Base-by-base conservation (phyloP, 1,139 yeast species). In the Nadsonia starkeyi-henricii region DNA sequence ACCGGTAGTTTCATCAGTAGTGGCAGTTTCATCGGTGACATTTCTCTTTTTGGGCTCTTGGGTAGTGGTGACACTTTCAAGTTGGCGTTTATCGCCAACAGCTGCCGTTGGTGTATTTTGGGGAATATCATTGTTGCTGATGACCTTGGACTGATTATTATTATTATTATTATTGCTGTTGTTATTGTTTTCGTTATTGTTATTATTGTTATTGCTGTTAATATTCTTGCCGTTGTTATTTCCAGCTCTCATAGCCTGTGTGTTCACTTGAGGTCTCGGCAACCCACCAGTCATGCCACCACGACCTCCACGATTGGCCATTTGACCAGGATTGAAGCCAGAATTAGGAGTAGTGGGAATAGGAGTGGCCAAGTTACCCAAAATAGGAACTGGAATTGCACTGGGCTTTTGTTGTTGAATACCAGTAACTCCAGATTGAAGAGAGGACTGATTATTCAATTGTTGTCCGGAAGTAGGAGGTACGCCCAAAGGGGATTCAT, bases 381-480 rank as follows among this genome's bases (percentile, higher is more conserved):
- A 3, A 15, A n/a, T 15, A n/a, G 39, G 39, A 33, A 33, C 39
- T 7, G 39, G 39, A n/a, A 33, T 33, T 9, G 17, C 39, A 33
- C 39, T 33, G 9, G 39, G 39, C 17, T 33, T 33, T 12, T 12
- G 15, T 15, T 13, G 17, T 4, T 8, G 15, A 21, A 48, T 20
- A 9, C 43, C 43, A 4, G 48, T 41, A 5, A 33, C 42, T 2
- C 47, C 48, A 30, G 50, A 33, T 20, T 44, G 30, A 30, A 48
- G 44, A 23, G 28, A 9, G 9, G 28, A 23, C 28, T 23, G 28
- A 9, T 9, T 23, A 23, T 23, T 23, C 9, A 9, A 23, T 23
- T 23, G 28, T 9, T 23, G 28, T 9, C 28, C 28, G 9, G 28
- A 23, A 15, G 52, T 39, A 20, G 45, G 46, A 20, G 48, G 21